Base-by-base conservation (phyloP, 2,329 filamentous ascomycete species). In the Cytospora mali region DNA sequence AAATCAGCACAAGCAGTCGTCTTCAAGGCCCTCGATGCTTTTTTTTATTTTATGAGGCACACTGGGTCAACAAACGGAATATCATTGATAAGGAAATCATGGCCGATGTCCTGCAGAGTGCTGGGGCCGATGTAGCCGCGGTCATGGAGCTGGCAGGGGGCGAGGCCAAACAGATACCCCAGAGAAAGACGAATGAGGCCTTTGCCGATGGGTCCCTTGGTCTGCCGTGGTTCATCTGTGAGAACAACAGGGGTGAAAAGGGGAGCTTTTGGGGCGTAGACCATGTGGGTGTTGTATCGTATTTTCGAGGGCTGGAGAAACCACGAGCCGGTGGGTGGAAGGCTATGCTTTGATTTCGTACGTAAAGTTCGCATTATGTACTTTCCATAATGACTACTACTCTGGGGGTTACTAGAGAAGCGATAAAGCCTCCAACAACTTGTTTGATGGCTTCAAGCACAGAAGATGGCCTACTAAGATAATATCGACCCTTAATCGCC, bases 201-300 rank as follows among this genome's bases (percentile, higher is more conserved):
- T 77, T 77, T 65, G 70, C 62, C 7, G 67, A 71, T 0, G 75
- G 74, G 54, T 75, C 74, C 1, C 77, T 79, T 64, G 75, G 76
- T 2, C 62, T 78, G 48, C 76, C 75, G 6, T 78, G 75, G 75
- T 66, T 77, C 56, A 70, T 70, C 11, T 77, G 75, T 68, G 75
- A 73, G 28, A 73, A 74, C 52, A 33, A 58, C 1, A 54, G 59
- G 18, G 71, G 75, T 11, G 54, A 72, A 56, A 74, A 62, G 6
- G 73, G 78, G 33, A 71, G 71, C 2, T 78, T 77, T 67, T 77
- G 72, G 71, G 76, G 76, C 10, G 73, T 77, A 9, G 76, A 77
- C 65, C 76, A 77, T 56, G 50, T 79, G 11, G 75, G 75, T 3
- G 72, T 73, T 48, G 72, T 77, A 35, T 61, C 68, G 3, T 69